Percentiles rank a stretch among this genome's conserved stretches.
phyloP scores from a whole-genome alignment of 768 basidiomycete genomes.

The Hypholoma fasciculare region DNA sequence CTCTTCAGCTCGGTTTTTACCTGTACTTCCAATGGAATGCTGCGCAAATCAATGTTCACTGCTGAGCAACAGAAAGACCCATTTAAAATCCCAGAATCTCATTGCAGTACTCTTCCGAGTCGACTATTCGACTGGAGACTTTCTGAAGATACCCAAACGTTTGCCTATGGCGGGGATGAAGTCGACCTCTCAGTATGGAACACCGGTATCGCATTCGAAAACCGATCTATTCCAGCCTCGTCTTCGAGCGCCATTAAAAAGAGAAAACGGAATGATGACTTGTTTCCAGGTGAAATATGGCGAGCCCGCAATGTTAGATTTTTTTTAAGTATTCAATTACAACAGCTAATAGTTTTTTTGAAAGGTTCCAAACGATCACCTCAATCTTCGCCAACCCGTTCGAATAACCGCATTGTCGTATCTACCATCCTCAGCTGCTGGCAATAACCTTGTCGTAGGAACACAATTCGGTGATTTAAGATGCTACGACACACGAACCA shows the following conservation, averaged over 20 bases:
- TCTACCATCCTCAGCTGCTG: constrained; percentile 37
- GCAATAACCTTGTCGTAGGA: constrained; percentile 64
- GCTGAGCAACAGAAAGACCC: constrained; percentile 13
- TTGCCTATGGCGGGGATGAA: constrained; percentile 86
- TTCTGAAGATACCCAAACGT: constrained; percentile 49
- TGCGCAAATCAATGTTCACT: constrained; percentile 46
- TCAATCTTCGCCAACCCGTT: constrained; percentile 77
- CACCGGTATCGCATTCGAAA: constrained; percentile 54
- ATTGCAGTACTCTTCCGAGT: constrained; percentile 53
- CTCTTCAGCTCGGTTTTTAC: constrained; percentile 52
- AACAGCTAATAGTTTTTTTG: neutral
- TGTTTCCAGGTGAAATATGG: constrained; percentile 80
- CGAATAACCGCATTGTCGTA: constrained; percentile 71
- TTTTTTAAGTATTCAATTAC: neutral
- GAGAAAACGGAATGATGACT: constrained; percentile 53
- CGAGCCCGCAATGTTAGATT: constrained; percentile 76
- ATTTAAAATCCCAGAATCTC: constrained; percentile 6
- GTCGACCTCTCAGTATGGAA: constrained; percentile 85
- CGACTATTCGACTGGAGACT: constrained; percentile 71
- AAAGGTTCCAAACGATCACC: constrained; percentile 70
- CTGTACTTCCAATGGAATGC: constrained; percentile 76
- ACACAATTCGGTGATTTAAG: constrained; percentile 74
- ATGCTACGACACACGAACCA: constrained; percentile 74
- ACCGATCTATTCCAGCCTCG: constrained; percentile 16
- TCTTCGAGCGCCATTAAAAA: constrained; percentile 40